Base-by-base conservation (phyloP, 2,329 filamentous ascomycete species). In the Beauveria australis region DNA sequence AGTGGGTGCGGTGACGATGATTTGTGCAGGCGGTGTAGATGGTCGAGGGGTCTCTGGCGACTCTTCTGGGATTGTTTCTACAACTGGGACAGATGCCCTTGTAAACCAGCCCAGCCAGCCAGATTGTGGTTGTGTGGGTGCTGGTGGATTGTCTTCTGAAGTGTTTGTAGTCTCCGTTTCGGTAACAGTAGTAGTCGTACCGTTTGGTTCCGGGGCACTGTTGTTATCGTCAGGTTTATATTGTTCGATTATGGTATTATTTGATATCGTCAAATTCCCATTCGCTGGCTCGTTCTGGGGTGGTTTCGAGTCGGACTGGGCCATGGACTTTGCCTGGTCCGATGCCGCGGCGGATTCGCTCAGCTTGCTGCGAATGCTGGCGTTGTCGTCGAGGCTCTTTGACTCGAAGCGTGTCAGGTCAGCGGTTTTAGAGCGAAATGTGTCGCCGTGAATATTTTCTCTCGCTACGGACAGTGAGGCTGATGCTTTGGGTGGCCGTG, bases 381-480 rank as follows among this genome's bases (percentile, higher is more conserved):
- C 63, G 12, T 67, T 63, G 60, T 74, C 71, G 64, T 73, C 69
- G 56, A 63, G 66, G 54, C 67, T 80, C 62, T 73, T 79, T 12
- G 72, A 66, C 3, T 83, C 81, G 62, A 79, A 84, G 48, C 79
- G 78, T 59, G 76, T 76, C 37, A 84, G 74, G 65, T 85, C 80
- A 3, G 74, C 66, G 9, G 74, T 73, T n/a, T 68, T 73, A 1
- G 80, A 73, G 61, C 76, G 78, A 53, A 79, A 71, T 3, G 80
- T 83, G 53, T 79, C 82, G 33, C 83, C 84, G 51, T 83, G 72
- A 30, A 87, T 86, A 14, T 80, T 83, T 69, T 88, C 84, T 64
- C 77, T 78, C 3, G 83, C 82, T 49, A 88, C 74, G 56, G 84
- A 81, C 6, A 81, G 86, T 9, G 83, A 87, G 30, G 84, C 78